Evolutionary conservation across 257 asterid species (phyloP).

Genomic region (Rauvolfia tetraphylla): DNA sequence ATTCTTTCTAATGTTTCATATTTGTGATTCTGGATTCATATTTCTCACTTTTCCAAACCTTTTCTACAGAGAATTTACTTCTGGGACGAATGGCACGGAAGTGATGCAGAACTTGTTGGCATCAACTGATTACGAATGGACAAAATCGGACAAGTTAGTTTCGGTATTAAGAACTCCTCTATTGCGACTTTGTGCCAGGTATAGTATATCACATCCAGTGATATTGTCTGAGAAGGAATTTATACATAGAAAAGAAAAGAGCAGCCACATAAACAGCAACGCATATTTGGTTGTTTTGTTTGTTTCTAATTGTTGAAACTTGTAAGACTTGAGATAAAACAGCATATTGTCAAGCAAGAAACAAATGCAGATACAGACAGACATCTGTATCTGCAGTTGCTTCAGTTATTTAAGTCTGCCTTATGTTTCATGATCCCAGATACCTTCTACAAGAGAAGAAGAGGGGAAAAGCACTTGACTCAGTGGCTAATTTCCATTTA

Average conservation of each 20-base stretch:
- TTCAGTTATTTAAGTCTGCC: conserved; percentile 6
- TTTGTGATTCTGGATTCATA: background rate
- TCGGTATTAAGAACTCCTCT: conserved; percentile 51
- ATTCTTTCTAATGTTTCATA: background rate
- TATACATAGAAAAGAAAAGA: background rate
- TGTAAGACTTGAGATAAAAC: background rate
- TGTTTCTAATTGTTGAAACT: background rate
- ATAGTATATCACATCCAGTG: background rate
- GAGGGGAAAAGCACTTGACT: conserved; percentile 89
- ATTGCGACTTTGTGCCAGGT: conserved; percentile 93
- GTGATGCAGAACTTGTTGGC: conserved; percentile 55
- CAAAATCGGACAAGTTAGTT: conserved; percentile 45
- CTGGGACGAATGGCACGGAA: conserved; percentile 61
- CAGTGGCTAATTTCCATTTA: conserved; percentile 95
- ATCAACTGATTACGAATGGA: conserved; percentile 58
- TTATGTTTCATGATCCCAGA: conserved; percentile 34
- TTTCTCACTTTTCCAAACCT: conserved; percentile 10
- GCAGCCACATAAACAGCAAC: background rate
- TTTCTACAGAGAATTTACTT: conserved; percentile 47
- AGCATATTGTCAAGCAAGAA: background rate
- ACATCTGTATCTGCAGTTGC: conserved; percentile 4
- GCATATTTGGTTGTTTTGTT: background rate
- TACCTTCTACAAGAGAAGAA: conserved; percentile 86
- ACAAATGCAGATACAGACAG: background rate
- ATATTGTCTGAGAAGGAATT: background rate